These are phyloP conservation scores for Triglochin maritima DNA, from an alignment of 106 monocot genomes.

Conservation along the genomic window DNA sequence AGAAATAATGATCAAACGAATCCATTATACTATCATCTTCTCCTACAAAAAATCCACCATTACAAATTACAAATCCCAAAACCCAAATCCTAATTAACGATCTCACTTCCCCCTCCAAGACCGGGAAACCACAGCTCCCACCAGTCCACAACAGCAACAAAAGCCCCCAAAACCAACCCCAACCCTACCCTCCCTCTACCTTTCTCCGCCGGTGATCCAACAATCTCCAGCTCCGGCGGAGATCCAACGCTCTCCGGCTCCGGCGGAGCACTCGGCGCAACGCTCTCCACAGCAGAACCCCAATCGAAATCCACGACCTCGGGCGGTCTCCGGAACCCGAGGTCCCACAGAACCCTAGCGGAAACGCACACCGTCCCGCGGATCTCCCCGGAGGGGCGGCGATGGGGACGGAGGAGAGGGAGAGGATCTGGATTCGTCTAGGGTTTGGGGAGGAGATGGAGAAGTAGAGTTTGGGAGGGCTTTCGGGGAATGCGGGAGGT, in stretches of 20 bases:
- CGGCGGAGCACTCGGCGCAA: background rate
- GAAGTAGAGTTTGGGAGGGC: slow-evolving; percentile 7
- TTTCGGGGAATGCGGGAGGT: background rate
- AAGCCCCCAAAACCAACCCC: slow-evolving; percentile 6
- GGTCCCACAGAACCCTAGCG: slow-evolving; percentile 17
- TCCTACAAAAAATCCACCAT: no score
- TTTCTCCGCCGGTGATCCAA: background rate
- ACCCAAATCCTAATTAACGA: no score
- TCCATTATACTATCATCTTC: no score
- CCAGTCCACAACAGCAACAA: background rate
- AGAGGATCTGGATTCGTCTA: slow-evolving; percentile 12
- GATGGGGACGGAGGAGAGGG: slow-evolving; percentile 3
- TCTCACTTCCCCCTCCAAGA: no score
- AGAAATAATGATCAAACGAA: no score
- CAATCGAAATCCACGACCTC: background rate
- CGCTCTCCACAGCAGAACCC: background rate
- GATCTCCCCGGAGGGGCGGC: slow-evolving; percentile 2
- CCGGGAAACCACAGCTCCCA: no score
- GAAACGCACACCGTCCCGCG: slow-evolving; percentile 6
- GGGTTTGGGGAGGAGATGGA: slow-evolving; percentile 2
- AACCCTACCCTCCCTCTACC: background rate
- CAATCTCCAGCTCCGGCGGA: background rate
- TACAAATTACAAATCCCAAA: no score
- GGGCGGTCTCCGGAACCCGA: background rate
- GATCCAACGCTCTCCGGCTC: background rate